Base-by-base conservation (phyloP, 2,329 filamentous ascomycete species). In the Sporothrix globosa region DNA sequence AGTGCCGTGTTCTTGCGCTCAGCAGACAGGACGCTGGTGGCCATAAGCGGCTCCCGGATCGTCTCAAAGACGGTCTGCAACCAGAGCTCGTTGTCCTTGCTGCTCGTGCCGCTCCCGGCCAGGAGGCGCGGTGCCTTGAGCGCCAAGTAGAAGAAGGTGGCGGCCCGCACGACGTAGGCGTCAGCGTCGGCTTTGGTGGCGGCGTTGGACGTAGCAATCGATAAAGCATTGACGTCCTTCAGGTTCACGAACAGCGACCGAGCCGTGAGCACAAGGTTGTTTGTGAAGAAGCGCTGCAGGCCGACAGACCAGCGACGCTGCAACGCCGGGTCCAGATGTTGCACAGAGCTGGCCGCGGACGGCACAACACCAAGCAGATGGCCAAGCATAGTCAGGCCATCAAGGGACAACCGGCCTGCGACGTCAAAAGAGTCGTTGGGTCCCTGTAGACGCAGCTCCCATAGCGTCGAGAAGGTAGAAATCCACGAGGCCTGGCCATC, bases 391-490 rank as follows among this genome's bases (percentile, higher is more conserved):
- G 76, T 76, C 58, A 79, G 79, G 70, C 72, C 77, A 0, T 81
- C 77, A 0, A 77, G 74, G 56, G 85, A 85, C 6, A 87, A 77
- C 66, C 83, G 78, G 1, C 77, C 79, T 2, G 86, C 84, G 34
- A 87, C 83, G 52, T 86, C 83, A 9, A 81, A 72, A 2, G 78
- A 79, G 74, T 88, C 86, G 34, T 80, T 78, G 4, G 77, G 77
- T 21, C 80, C 82, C 71, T 85, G 84, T n/a, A 85, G 78, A 73
- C 86, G 86, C 6, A 88, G 79, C 24, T 83, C 80, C 87, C 86
- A 89, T 4, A 88, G 75, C 0, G 79, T 76, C 4, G 79, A 78
- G 56, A 85, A 77, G 2, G 80, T 83, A 4, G 79, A 76, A 24
- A 87, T 76, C 86, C 87, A 88, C 0, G 77, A 76, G 30, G 81